Conservation (phyloP, 2,329 filamentous ascomycete genomes). For the Diaporthe sp. region DNA sequence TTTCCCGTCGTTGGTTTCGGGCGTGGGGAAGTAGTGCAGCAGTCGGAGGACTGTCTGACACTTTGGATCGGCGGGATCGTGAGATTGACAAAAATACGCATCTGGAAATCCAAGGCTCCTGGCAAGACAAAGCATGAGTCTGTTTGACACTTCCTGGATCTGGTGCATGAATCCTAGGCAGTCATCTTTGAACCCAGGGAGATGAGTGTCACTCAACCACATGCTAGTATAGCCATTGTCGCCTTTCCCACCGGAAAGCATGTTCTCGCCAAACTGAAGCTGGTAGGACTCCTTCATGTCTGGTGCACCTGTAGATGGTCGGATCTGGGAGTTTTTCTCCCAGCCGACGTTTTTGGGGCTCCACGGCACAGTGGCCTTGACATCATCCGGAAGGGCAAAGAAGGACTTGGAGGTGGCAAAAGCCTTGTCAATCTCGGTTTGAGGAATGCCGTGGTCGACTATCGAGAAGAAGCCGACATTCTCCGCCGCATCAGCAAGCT, state of each 20-base stretch:
- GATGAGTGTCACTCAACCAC: conserved; percentile 49
- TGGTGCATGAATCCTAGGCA: conserved; percentile 48
- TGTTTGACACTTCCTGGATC: conserved; percentile 60
- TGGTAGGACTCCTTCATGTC: conserved; percentile 72
- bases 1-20: conserved; percentile 41
- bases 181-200: conserved; percentile 62
- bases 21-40: conserved; percentile 42
- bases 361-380: conserved; percentile 65
- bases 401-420: conserved; percentile 54
- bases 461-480: conserved; percentile 71
- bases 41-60: conserved; percentile 66
- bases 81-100: conserved; percentile 65
- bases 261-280: conserved; percentile 61
- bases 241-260: conserved; percentile 42
- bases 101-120: conserved; percentile 65
- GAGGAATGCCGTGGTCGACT: conserved; percentile 58
- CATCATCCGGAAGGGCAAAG: conserved; percentile 62
- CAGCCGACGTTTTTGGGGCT: conserved; percentile 64
- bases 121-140: conserved; percentile 68
- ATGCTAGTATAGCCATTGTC: conserved; percentile 38
- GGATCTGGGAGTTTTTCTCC: conserved; percentile 68
- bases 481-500: conserved; percentile 66
- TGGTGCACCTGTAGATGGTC: conserved; percentile 66
- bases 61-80: conserved; percentile 60
- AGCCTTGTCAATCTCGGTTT: conserved; percentile 58